phyloP scores from a whole-genome alignment of 2,329 filamentous ascomycete species.

The Didymella lethalis region DNA sequence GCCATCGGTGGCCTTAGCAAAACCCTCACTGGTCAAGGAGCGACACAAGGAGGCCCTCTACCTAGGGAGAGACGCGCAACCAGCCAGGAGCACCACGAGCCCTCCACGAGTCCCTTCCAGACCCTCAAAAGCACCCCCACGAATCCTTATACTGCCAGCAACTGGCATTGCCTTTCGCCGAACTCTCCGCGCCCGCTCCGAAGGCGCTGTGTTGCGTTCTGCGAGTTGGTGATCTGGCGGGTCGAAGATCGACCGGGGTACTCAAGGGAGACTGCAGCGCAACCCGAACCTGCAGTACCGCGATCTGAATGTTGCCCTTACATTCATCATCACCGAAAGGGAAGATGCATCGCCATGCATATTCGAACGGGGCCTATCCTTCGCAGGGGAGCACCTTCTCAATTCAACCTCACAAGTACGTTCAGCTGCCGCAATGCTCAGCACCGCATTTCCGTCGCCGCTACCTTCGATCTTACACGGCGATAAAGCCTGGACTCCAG shows the following conservation, averaged over 20 bases:
- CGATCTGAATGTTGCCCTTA: slow-evolving; percentile 66
- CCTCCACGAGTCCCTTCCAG: slow-evolving; percentile 17
- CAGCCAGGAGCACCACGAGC: slow-evolving; percentile 23
- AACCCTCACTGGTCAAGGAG: slow-evolving; percentile 43
- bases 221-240: slow-evolving; percentile 41
- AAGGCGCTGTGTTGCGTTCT: slow-evolving; percentile 26
- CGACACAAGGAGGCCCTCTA: slow-evolving; percentile 24
- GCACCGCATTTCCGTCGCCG: slow-evolving; percentile 27
- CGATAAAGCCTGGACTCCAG: slow-evolving; percentile 29
- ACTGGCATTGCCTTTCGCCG: slow-evolving; percentile 22
- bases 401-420: slow-evolving; percentile 87
- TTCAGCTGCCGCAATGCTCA: slow-evolving; percentile 39
- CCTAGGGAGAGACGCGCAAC: slow-evolving; percentile 28
- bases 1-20: slow-evolving; percentile 48
- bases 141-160: slow-evolving; percentile 23
- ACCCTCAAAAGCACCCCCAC: slow-evolving; percentile 11
- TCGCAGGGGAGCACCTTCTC: slow-evolving; percentile 75
- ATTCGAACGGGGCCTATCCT: slow-evolving; percentile 82
- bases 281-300: slow-evolving; percentile 34
- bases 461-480: slow-evolving; percentile 31
- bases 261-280: slow-evolving; percentile 47
- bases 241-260: slow-evolving; percentile 47
- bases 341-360: slow-evolving; percentile 90
- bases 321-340: slow-evolving; percentile 63
- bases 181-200: slow-evolving; percentile 13